A percentile compares a stretch with the other conserved stretches of the same genome.
phyloP scores from a whole-genome alignment of 139 green algal species.

The Chlamydomonas eustigma region DNA sequence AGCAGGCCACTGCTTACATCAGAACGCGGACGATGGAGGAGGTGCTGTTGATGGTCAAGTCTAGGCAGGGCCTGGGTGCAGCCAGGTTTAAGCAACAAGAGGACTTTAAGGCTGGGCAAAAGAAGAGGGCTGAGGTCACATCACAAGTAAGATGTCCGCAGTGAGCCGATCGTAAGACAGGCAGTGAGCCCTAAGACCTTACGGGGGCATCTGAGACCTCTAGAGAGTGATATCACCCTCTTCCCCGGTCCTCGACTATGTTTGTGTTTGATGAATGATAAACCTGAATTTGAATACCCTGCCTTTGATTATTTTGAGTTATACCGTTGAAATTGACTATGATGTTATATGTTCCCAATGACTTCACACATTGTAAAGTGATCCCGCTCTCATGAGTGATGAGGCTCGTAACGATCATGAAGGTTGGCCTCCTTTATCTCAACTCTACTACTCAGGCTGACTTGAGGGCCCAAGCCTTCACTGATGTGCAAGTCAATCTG shows the following conservation, averaged over 20 bases:
- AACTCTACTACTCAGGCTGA: conserved; percentile 23
- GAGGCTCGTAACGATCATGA: too few species aligned
- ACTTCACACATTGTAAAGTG: too few species aligned
- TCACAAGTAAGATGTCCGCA: conserved; percentile 12
- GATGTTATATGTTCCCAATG: too few species aligned
- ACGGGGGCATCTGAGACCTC: neutral
- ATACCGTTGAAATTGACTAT: too few species aligned
- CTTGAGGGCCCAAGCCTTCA: conserved; percentile 54
- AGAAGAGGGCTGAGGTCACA: conserved; percentile 56
- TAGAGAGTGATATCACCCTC: neutral
- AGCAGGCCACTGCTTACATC: conserved; percentile 68
- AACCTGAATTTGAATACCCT: too few species aligned
- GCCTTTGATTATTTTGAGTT: too few species aligned
- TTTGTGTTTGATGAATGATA: too few species aligned
- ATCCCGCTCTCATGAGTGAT: too few species aligned
- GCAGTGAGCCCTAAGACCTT: neutral
- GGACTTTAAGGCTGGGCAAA: conserved; percentile 55
- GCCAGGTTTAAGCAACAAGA: conserved; percentile 22
- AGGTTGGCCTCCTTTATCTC: too few species aligned
- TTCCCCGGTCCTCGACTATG: neutral
- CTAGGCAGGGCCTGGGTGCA: conserved; percentile 28
- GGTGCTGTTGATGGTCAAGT: conserved; percentile 86
- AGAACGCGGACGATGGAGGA: conserved; percentile 78
- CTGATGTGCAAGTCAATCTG: conserved; percentile 65
- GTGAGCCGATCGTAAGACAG: neutral